Evolutionary conservation across 2,329 filamentous ascomycete species (phyloP), one percentile per base, ranked within the genome.

Genomic region (Fusarium longipes): DNA sequence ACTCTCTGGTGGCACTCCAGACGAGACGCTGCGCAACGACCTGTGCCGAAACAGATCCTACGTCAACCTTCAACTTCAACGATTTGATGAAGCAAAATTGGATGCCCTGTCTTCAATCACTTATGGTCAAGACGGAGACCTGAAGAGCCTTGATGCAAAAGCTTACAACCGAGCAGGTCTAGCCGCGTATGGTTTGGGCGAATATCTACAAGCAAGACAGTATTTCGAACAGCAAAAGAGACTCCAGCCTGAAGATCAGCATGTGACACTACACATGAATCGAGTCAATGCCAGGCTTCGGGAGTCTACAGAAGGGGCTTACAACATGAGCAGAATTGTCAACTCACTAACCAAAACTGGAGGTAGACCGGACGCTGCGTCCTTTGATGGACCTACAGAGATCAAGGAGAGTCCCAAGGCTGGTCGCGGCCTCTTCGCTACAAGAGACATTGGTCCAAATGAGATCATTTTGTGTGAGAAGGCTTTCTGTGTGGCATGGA

Each of bases 351-450:
- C 73, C 1, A 73, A 60, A n/a, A 38, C 54, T 0, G 73, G 76
- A 10, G 75, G 77, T 2, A 67, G 76, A 0, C 67, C 72, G 1
- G 76, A 79, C 17, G 61, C 63, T 2, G 77, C 77, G 3, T 74
- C 68, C 8, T 78, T 75, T 25, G 27, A 64, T 4, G 55, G 66
- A 2, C 20, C 71, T 17, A 78, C 74, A 1, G 68, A 70, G n/a
- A 54, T 79, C 17, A 70, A 65, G 24, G 27, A 67, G 1, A 78
- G 73, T 20, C 55, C 55, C 0, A 70, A 70, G 6, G 54, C 72
- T 17, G 80, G 80, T 1, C 73, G 76, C 1, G 80, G 80, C 2
- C 61, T 82, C 1, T 82, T 82, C 39, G 76, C 78, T 2, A 76
- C 68, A 0, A 61, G 65, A 2, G 59, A 74, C 18, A 72, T 81